Evolutionary conservation across 1,284 basidiomycete genomes (phyloP).

Genomic region (Apiotrichum mycotoxinovorans): DNA sequence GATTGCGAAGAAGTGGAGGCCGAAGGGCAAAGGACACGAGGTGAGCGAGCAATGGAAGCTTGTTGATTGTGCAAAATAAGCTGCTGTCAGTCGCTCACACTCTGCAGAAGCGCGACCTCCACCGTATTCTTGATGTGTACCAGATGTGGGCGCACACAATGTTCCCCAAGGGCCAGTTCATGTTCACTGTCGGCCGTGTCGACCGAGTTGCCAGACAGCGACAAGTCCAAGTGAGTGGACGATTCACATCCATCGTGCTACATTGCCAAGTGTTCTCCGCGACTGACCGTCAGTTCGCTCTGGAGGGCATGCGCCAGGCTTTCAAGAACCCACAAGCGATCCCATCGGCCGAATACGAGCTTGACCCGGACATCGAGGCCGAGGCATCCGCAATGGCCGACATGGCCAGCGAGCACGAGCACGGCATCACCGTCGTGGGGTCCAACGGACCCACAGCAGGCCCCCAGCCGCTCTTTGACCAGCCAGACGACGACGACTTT

Average conservation of each 20-base stretch:
- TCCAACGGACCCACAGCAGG: background rate
- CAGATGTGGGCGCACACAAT: constrained; percentile 88
- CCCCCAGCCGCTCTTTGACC: constrained; percentile 42
- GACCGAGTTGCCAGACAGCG: constrained; percentile 60
- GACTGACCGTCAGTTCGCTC: constrained; percentile 42
- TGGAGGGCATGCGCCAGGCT: constrained; percentile 54
- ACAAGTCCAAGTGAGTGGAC: background rate
- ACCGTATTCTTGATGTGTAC: constrained; percentile 71
- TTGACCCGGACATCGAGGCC: constrained; percentile 1
- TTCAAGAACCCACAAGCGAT: constrained; percentile 35
- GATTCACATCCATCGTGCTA: background rate
- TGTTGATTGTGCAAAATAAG: background rate
- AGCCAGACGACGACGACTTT: constrained; percentile 10
- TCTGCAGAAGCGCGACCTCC: constrained; percentile 70
- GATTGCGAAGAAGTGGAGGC: constrained; percentile 67
- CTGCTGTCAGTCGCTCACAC: background rate
- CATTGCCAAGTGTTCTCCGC: too few species aligned
- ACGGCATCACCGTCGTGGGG: background rate
- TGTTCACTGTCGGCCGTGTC: constrained; percentile 72
- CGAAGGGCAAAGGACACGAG: constrained; percentile 84
- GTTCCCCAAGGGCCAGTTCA: constrained; percentile 80
- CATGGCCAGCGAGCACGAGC: background rate
- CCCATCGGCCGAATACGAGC: background rate
- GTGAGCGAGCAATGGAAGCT: constrained; percentile 52
- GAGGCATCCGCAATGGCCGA: constrained; percentile 12